phyloP scores from a whole-genome alignment of 225 moss, liverwort and hornwort genomes.

The Pseudoscleropodium purum region DNA sequence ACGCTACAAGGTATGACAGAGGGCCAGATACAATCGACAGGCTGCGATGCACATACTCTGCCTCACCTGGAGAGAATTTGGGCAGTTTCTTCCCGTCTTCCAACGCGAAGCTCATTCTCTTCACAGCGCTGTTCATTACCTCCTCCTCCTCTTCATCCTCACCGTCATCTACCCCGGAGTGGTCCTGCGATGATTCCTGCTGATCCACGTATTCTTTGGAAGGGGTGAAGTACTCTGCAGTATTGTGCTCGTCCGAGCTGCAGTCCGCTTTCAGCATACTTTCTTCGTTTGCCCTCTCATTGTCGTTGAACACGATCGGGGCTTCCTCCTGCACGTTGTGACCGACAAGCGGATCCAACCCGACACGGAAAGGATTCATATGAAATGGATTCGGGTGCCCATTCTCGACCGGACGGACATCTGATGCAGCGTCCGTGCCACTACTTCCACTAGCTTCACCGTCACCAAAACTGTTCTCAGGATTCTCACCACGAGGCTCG shows the following conservation, averaged over 20 bases:
- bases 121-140: conserved; percentile 22
- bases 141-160: conserved; percentile 25
- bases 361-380: conserved; percentile 12
- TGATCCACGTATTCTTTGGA: conserved; percentile 1
- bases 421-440: background rate
- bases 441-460: background rate
- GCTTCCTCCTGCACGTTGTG: background rate
- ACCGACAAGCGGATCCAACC: background rate
- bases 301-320: background rate
- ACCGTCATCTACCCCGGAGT: background rate
- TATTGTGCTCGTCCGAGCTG: conserved; percentile 5
- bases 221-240: conserved; percentile 11
- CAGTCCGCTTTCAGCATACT: background rate
- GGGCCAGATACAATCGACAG: background rate
- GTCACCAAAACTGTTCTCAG: background rate
- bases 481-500: background rate
- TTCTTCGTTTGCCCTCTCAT: background rate
- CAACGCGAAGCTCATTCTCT: conserved; percentile 48
- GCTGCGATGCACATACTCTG: background rate
- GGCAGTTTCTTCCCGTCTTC: conserved; percentile 37
- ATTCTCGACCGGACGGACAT: background rate
- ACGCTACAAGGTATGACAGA: background rate
- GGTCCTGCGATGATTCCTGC: background rate
- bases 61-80: conserved; percentile 40
- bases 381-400: background rate